Conservation (phyloP, 164 flowering plant species). For the Malania oleifera region DNA sequence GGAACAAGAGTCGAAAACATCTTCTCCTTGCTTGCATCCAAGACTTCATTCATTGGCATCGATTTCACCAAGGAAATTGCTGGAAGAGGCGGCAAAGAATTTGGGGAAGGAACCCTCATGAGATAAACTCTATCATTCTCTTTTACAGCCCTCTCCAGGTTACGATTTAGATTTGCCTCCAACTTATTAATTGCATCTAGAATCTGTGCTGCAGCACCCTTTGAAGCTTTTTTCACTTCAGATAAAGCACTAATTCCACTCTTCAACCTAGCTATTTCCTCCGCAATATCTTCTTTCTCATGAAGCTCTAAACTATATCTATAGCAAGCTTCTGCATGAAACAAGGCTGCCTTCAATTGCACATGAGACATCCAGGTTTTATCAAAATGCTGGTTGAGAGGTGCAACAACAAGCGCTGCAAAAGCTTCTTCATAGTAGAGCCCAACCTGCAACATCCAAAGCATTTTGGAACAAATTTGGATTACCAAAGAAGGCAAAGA, state of each 20-base stretch:
- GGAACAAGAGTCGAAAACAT: slow-evolving; percentile 92
- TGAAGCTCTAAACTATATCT: slow-evolving; percentile 82
- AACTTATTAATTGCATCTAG: slow-evolving; percentile 68
- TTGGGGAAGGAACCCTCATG: slow-evolving; percentile 85
- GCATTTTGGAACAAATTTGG: neutral
- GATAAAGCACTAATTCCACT: slow-evolving; percentile 63
- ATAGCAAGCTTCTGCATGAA: slow-evolving; percentile 89
- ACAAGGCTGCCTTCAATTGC: slow-evolving; percentile 82
- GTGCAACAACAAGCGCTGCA: slow-evolving; percentile 60
- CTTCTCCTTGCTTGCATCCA: slow-evolving; percentile 96
- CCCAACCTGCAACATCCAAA: slow-evolving; percentile 54
- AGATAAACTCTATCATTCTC: slow-evolving; percentile 97
- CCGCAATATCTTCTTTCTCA: slow-evolving; percentile 93
- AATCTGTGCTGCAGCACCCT: slow-evolving; percentile 78
- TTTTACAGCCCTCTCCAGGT: slow-evolving; percentile 85
- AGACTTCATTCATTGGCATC: slow-evolving; percentile 62
- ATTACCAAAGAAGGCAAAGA: neutral
- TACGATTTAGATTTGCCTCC: slow-evolving; percentile 66
- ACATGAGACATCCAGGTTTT: slow-evolving; percentile 84
- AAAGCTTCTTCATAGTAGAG: slow-evolving; percentile 87
- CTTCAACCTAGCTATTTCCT: slow-evolving; percentile 88
- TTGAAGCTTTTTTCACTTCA: slow-evolving; percentile 72
- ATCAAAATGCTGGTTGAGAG: slow-evolving; percentile 87
- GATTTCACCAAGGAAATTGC: slow-evolving; percentile 89
- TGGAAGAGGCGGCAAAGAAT: slow-evolving; percentile 72